Evolutionary conservation across 148 eudicot genomes (phyloP), one percentile per base, ranked within the genome.

Genomic region (Rhododendron griersonianum): DNA sequence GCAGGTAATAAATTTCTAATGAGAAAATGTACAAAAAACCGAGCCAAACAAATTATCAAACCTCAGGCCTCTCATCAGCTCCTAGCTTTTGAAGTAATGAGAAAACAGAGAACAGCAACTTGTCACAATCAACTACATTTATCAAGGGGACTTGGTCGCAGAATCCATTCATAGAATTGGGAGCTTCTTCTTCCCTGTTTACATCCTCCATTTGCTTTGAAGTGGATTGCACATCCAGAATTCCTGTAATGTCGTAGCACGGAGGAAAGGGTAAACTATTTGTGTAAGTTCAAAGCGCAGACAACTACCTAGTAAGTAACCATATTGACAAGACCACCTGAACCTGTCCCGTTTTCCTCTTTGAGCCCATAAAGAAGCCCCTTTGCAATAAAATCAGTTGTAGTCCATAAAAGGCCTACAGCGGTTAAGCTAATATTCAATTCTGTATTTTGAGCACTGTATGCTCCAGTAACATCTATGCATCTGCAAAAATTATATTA

Each of bases 21-120:
- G 50, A 9, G 13, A 37, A 53, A 28, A 67, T 50, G 67, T n/a
- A 10, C 23, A 5, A 33, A 71, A 28, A 23, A 50, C 19, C 11
- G 21, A 81, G 50, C 11, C 11, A 48, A 21, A 76, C 39, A 80
- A 84, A 78, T 65, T 2, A 73, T 11, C 83, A 77, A 94, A 96
- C 99, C 99, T 96, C 99, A 41, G 99, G 99, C 85, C 99, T 94
- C 82, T 93, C 99, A 92, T 96, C 99, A 84, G 96, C 94, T 87
- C 98, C 99, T 88, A 96, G 92, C 82, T 92, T 90, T 85, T 96
- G 97, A 89, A 96, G 98, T 83, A 94, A 88, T 55, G 99, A 91
- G 90, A 96, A 96, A 88, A 94, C 90, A 37, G 96, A 92, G 84
- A 92, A 87, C 35, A 96, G 92, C 91, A 95, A 86, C 89, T 92